These are phyloP conservation scores for Neophaeococcomyces aloes DNA, from an alignment of 2,329 filamentous ascomycete species.

Conservation along the genomic window DNA sequence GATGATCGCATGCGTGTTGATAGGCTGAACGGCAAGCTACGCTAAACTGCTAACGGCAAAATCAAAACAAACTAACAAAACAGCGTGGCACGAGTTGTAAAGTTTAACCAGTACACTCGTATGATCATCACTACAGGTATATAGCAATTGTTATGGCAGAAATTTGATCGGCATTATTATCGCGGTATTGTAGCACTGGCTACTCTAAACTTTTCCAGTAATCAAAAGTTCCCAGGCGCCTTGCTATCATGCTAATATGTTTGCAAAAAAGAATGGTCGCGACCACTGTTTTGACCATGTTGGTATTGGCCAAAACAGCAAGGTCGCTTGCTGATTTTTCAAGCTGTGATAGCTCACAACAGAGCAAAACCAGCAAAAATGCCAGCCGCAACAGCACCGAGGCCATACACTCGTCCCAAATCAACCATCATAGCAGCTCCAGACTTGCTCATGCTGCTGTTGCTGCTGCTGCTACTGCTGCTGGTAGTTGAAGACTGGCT, in stretches of 20 bases:
- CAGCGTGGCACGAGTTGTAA: too few relatives aligned
- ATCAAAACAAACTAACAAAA: too few relatives aligned
- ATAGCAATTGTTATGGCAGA: too few relatives aligned
- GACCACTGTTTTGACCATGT: slow-evolving; percentile 1
- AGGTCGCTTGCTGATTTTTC: background rate
- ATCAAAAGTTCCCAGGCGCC: slow-evolving; percentile 3
- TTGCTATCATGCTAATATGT: slow-evolving; percentile 8
- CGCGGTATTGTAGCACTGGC: background rate
- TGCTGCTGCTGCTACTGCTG: slow-evolving; percentile 3
- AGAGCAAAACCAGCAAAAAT: slow-evolving; percentile 49
- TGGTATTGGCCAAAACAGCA: background rate
- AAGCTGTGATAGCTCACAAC: slow-evolving; percentile 31
- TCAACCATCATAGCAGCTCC: slow-evolving; percentile 36
- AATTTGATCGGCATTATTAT: slow-evolving; percentile 3
- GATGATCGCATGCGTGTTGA: too few relatives aligned
- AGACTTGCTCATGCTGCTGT: slow-evolving; percentile 24
- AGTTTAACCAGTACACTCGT: too few relatives aligned
- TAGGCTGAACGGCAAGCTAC: too few relatives aligned
- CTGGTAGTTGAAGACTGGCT: slow-evolving; percentile 7
- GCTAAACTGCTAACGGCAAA: too few relatives aligned
- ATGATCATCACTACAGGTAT: too few relatives aligned
- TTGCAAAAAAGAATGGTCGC: slow-evolving; percentile 7
- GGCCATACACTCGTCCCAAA: slow-evolving; percentile 46
- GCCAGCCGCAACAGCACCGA: slow-evolving; percentile 43
- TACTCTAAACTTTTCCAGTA: background rate